Base-by-base conservation (phyloP, 1,139 yeast genomes). In the Suhomyces panamericanus region DNA sequence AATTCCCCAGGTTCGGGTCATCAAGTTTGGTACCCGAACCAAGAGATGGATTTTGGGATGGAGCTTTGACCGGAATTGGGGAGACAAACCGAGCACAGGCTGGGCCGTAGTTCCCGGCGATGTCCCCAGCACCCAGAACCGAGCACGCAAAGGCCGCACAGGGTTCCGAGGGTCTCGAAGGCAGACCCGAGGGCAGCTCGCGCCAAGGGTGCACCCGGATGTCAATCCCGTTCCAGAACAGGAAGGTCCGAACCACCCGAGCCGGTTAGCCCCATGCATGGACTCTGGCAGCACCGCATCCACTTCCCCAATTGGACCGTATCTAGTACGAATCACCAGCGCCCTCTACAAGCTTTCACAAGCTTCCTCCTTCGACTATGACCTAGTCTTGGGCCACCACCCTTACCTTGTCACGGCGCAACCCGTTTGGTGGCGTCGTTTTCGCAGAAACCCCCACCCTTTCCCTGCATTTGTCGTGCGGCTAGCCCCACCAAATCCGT, bases 1-100 rank as follows among this genome's bases (percentile, higher is more conserved):
- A 6, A 37, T 46, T 3, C 16, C 32, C n/a, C 44, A 43, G 3
- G 26, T 45, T 3, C 43, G 50, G 46, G 41, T 45, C 11, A 46
- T 45, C 15, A 41, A 49, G 22, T 47, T 57, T 7, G 39, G 50
- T 12, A 46, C 47, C 16, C 39, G 43, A n/a, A 59, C 63, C 3
- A 49, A 48, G 12, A 43, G 63, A 14, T 58, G 63, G 63, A 44
- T 59, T 1, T 32, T 58, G 12, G 62, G 53, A 6, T 60, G 64
- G 64, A 49, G 40, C 28, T 36, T 17, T 24, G 30, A 36, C 32
- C 27, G 17, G 14, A 28, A 36, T 29, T 24, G 27, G n/a, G n/a
- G n/a, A 4, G n/a, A 4, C 29, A 26, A 10, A 16, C 13, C 20
- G 34, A 22, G 20, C 6, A 32, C 24, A 8, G 24, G 20, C 13